Conservation (phyloP, 177 flowering plant genomes). For the Vitis hybrid region DNA sequence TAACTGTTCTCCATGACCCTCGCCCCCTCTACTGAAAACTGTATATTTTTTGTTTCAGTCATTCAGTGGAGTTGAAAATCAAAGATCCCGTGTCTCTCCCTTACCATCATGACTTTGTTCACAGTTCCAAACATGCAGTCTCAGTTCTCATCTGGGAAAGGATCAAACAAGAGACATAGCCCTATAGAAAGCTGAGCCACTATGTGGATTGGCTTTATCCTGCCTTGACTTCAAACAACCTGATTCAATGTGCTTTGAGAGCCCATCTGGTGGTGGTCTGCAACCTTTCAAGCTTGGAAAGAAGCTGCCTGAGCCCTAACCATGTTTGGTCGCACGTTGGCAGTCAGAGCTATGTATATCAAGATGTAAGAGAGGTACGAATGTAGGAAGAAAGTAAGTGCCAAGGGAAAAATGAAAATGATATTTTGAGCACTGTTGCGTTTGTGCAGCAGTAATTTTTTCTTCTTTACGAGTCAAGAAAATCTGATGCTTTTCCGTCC, state of each 20-base stretch:
- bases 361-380: slow-evolving; percentile 1
- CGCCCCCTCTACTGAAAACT: slow-evolving; percentile 22
- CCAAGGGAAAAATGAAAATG: neutral
- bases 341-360: neutral
- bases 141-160: no score
- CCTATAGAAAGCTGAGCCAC: no score
- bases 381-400: neutral
- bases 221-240: no score
- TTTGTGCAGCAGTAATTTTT: slow-evolving; percentile 12
- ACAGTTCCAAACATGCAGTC: no score
- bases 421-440: neutral
- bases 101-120: no score
- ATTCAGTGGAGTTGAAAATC: slow-evolving; percentile 14
- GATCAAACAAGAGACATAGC: no score
- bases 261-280: no score
- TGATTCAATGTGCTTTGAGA: no score
- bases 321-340: neutral
- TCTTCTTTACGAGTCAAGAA: neutral
- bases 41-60: slow-evolving; percentile 22
- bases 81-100: neutral
- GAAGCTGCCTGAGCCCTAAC: no score
- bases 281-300: no score
- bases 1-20: slow-evolving; percentile 1
- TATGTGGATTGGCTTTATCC: no score
- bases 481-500: neutral